Evolutionary conservation across 345 rosid species (phyloP).

Genomic region (Syzygium jambos): DNA sequence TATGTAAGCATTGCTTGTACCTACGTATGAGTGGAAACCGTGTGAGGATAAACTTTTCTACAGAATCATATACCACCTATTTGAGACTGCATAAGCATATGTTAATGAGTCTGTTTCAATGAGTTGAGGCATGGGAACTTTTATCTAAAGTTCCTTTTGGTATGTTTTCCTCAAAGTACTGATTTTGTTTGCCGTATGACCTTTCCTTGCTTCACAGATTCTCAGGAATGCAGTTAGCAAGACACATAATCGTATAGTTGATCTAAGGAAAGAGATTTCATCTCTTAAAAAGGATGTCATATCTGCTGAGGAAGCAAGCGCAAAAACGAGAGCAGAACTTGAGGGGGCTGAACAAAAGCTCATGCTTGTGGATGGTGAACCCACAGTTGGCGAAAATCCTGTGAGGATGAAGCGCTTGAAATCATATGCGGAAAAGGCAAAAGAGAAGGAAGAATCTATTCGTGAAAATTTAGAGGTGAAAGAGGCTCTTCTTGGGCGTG

Average conservation of each 20-base stretch:
- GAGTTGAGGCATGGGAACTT: background rate
- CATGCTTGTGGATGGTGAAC: constrained; percentile 77
- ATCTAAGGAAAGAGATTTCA: constrained; percentile 78
- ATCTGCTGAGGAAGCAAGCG: constrained; percentile 70
- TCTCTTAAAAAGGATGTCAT: constrained; percentile 51
- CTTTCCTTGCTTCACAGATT: constrained; percentile 29
- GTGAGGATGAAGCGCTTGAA: constrained; percentile 69
- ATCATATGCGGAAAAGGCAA: constrained; percentile 53
- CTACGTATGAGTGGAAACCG: background rate
- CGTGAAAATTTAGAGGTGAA: constrained; percentile 72
- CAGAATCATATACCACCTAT: background rate
- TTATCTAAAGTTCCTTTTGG: background rate
- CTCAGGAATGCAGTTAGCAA: constrained; percentile 92
- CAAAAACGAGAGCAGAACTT: constrained; percentile 59
- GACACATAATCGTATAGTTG: constrained; percentile 80
- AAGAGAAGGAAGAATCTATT: constrained; percentile 54
- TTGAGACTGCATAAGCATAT: background rate
- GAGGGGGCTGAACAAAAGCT: constrained; percentile 82
- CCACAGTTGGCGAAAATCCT: constrained; percentile 88
- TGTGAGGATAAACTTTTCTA: background rate
- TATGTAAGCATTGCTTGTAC: background rate
- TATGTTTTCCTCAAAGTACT: background rate
- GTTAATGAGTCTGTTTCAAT: background rate
- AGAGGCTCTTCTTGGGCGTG: constrained; percentile 83
- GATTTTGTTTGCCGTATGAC: background rate